Conservation (phyloP, 2,329 filamentous ascomycete species). For the Fusarium proliferatum region DNA sequence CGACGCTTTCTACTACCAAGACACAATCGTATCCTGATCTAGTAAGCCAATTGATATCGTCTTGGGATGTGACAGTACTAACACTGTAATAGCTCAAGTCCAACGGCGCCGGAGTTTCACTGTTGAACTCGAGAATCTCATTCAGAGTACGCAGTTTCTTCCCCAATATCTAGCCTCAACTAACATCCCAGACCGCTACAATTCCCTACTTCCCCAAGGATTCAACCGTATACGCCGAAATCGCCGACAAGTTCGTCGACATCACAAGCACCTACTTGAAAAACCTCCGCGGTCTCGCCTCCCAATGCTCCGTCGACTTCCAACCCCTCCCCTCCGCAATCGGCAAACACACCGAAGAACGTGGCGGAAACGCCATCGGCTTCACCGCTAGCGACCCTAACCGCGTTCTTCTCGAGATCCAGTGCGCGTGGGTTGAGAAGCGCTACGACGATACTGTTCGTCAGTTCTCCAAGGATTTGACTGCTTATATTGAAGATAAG, state of each 20-base stretch:
- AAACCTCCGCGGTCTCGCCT: not conserved
- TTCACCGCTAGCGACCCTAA: not conserved
- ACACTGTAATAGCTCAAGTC: not conserved
- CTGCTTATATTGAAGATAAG: constrained; percentile 9
- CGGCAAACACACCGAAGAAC: constrained; percentile 4
- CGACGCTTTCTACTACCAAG: not conserved
- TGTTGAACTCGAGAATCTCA: constrained; percentile 17
- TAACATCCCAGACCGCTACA: constrained; percentile 3
- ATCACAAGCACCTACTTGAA: constrained; percentile 15
- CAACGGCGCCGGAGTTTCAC: constrained; percentile 6
- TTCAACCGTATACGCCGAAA: constrained; percentile 5
- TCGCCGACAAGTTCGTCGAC: not conserved
- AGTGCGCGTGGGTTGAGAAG: constrained; percentile 23
- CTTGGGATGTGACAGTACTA: rapidly evolving
- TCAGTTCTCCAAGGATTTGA: constrained; percentile 8
- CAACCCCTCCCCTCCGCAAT: constrained; percentile 9
- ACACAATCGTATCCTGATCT: constrained; percentile 6
- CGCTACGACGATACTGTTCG: not conserved
- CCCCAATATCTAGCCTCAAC: rapidly evolving
- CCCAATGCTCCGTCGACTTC: constrained; percentile 28
- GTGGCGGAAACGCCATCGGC: constrained; percentile 22
- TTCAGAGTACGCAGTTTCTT: constrained; percentile 4
- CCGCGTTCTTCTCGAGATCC: constrained; percentile 11
- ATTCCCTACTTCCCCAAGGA: constrained; percentile 7
- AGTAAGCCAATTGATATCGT: not conserved